Percentiles rank a stretch among this genome's conserved stretches.
Conservation (phyloP, 2,329 filamentous ascomycete genomes). For the Fusarium compactum region DNA sequence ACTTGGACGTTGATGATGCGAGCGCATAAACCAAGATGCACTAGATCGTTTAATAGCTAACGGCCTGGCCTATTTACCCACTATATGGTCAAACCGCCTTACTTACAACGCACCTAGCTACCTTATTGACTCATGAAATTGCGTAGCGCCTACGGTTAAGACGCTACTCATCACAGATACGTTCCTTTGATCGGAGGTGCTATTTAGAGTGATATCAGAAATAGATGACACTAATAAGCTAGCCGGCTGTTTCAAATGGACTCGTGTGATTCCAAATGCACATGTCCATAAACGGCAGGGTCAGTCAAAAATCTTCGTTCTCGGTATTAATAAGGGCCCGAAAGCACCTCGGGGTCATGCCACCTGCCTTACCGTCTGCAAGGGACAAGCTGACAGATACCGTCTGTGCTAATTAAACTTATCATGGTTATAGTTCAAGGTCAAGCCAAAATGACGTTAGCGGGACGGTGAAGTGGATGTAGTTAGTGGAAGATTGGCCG, state of each 20-base stretch:
- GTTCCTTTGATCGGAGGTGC: too few species aligned
- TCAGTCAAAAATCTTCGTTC: not conserved
- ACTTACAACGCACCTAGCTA: not conserved
- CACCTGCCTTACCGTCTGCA: not conserved
- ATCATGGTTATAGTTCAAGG: not conserved
- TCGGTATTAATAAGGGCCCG: not conserved
- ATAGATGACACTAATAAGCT: too few species aligned
- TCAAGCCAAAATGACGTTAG: not conserved
- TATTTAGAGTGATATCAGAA: too few species aligned
- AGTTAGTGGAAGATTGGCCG: not conserved
- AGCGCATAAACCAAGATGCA: not conserved
- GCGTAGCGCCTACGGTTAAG: too few species aligned
- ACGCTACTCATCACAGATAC: too few species aligned
- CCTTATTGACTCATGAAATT: not conserved
- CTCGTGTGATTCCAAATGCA: not conserved
- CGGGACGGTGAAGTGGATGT: not conserved
- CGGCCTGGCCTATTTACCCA: not conserved
- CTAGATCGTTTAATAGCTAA: too few species aligned
- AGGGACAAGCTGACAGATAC: not conserved
- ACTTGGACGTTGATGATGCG: not conserved
- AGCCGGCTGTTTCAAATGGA: too few species aligned
- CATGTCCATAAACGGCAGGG: not conserved
- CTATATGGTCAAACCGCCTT: not conserved
- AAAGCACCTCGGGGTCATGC: not conserved
- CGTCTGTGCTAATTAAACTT: not conserved